Conservation (phyloP, 2,329 filamentous ascomycete species). For the Botryotinia narcissicola region DNA sequence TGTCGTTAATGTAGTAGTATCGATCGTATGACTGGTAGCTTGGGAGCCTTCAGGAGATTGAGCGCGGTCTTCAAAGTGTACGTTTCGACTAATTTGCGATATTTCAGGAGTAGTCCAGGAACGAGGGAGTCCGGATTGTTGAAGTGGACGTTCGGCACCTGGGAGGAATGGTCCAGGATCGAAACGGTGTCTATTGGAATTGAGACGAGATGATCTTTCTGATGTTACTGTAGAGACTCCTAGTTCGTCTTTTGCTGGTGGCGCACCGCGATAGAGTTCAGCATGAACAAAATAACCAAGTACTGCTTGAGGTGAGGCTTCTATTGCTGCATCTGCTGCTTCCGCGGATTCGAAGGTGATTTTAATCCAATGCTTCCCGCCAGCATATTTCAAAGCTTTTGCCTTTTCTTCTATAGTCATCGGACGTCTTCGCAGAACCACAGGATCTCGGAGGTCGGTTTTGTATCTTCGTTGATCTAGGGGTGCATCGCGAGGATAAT, state of each 20-base stretch:
- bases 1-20: slow-evolving; percentile 51
- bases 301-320: slow-evolving; percentile 68
- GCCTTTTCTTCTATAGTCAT: slow-evolving; percentile 70
- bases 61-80: slow-evolving; percentile 10
- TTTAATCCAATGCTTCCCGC: slow-evolving; percentile 90
- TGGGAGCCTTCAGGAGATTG: slow-evolving; percentile 35
- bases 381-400: slow-evolving; percentile 77
- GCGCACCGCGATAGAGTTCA: slow-evolving; percentile 64
- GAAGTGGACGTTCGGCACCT: slow-evolving; percentile 21
- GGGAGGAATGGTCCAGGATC: slow-evolving; percentile 22
- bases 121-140: slow-evolving; percentile 29
- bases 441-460: slow-evolving; percentile 69
- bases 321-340: slow-evolving; percentile 67
- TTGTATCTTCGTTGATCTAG: slow-evolving; percentile 68
- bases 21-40: slow-evolving; percentile 54
- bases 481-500: slow-evolving; percentile 85
- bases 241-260: slow-evolving; percentile 61
- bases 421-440: slow-evolving; percentile 61
- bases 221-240: slow-evolving; percentile 12
- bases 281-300: slow-evolving; percentile 69
- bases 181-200: slow-evolving; percentile 22
- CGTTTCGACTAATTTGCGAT: slow-evolving; percentile 33
- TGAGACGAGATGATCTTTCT: slow-evolving; percentile 19
- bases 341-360: slow-evolving; percentile 74
- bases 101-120: slow-evolving; percentile 34